Evolutionary conservation across 2,329 filamentous ascomycete species (phyloP).

Genomic region (Fusarium sp.): DNA sequence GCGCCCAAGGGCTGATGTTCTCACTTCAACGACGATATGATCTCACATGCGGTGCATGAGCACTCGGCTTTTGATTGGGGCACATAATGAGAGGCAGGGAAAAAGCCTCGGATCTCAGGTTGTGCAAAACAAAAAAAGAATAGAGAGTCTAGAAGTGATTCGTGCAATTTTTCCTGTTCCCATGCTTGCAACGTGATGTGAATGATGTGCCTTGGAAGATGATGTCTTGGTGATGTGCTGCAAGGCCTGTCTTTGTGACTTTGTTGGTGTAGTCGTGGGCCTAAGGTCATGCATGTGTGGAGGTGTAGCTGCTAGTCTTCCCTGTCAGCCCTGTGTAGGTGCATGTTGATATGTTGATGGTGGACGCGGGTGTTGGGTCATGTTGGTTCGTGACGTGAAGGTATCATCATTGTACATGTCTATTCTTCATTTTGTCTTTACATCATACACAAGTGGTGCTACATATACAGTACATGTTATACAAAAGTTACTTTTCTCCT

Average conservation of each 20-base stretch:
- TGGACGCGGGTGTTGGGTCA: not conserved
- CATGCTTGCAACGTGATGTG: conserved; percentile 3
- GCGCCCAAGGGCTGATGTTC: conserved; percentile 50
- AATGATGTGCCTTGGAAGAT: not conserved
- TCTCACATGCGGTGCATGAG: conserved; percentile 59
- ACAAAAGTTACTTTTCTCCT: conserved; percentile 10
- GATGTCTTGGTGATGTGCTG: not conserved
- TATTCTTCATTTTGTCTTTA: not conserved
- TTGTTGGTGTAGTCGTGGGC: not conserved
- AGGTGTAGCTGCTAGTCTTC: not conserved
- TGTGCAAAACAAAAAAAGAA: conserved; percentile 61
- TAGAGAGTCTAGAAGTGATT: conserved; percentile 64
- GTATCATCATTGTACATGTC: conserved; percentile 1
- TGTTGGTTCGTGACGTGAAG: not conserved
- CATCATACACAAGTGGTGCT: conserved; percentile 13
- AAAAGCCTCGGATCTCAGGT: conserved; percentile 56
- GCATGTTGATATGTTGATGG: not conserved
- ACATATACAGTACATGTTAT: conserved; percentile 34
- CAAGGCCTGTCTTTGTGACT: not conserved
- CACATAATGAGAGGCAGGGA: conserved; percentile 59
- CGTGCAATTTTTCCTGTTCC: conserved; percentile 35
- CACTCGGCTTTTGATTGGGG: conserved; percentile 55
- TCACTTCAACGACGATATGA: conserved; percentile 61
- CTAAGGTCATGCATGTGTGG: not conserved
- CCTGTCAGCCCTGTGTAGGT: not conserved